phyloP scores from a whole-genome alignment of 208 protist genomes.

The Crithidia bombi region DNA sequence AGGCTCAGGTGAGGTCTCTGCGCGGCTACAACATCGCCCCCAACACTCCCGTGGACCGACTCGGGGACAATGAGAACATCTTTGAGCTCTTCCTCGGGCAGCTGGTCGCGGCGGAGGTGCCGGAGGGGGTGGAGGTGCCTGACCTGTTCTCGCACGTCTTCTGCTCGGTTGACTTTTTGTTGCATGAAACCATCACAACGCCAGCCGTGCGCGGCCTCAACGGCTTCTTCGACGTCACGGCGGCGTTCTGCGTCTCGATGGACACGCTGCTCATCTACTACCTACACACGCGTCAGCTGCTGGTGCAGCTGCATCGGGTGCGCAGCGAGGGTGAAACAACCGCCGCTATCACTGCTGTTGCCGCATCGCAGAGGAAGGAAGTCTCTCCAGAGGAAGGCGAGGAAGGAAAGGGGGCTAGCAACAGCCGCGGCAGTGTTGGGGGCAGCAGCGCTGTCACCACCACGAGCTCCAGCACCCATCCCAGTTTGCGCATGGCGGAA shows the following conservation, averaged over 20 bases:
- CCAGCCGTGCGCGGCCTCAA: conserved; percentile 82
- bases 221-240: conserved; percentile 89
- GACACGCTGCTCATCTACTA: conserved; percentile 89
- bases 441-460: conserved; percentile 14
- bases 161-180: conserved; percentile 86
- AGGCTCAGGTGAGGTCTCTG: conserved; percentile 84
- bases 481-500: conserved; percentile 47
- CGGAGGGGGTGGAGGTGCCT: conserved; percentile 46
- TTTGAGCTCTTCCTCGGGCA: conserved; percentile 93
- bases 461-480: conserved; percentile 23
- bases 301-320: conserved; percentile 89
- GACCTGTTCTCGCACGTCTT: conserved; percentile 69
- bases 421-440: not conserved
- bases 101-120: conserved; percentile 72
- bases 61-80: conserved; percentile 71
- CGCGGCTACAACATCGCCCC: conserved; percentile 76
- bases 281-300: conserved; percentile 76
- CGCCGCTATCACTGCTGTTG: conserved; percentile 20
- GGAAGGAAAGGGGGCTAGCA: not conserved
- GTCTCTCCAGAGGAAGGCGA: not conserved
- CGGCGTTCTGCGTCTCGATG: conserved; percentile 87
- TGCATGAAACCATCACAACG: conserved; percentile 91
- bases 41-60: conserved; percentile 45
- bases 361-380: not conserved
- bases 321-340: conserved; percentile 69